phyloP scores from a whole-genome alignment of 2,329 filamentous ascomycete species.

The Pyrenophora tritici-repentis region DNA sequence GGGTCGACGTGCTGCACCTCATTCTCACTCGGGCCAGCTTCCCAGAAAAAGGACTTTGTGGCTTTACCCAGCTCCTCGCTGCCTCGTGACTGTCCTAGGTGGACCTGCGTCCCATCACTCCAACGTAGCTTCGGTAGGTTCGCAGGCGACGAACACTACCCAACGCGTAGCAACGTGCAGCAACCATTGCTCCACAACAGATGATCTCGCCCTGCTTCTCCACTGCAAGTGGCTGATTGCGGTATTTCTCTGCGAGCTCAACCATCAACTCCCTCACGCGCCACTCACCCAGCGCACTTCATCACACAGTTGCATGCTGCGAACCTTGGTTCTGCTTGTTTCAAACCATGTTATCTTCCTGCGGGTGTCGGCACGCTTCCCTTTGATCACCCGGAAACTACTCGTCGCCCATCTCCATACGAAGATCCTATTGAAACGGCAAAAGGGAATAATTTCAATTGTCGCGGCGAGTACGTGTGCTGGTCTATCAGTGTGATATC shows the following conservation, averaged over 20 bases:
- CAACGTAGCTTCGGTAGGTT: conserved; percentile 12
- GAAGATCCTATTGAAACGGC: conserved; percentile 11
- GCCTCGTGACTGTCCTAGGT: conserved; percentile 12
- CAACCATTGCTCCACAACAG: conserved; percentile 9
- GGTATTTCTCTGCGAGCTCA: background rate
- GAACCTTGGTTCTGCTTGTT: conserved; percentile 4
- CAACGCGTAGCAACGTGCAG: conserved; percentile 16
- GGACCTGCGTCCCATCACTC: conserved; percentile 25
- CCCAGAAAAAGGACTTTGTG: conserved; percentile 21
- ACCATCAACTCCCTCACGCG: background rate
- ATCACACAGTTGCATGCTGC: background rate
- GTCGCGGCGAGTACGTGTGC: background rate
- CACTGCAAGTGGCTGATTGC: conserved; percentile 3
- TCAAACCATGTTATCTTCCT: conserved; percentile 5
- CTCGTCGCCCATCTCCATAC: conserved; percentile 8
- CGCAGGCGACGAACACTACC: conserved; percentile 16
- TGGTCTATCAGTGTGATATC: background rate
- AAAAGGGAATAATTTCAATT: background rate
- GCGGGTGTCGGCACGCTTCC: conserved; percentile 12
- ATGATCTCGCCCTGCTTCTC: conserved; percentile 4
- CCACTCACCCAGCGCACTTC: background rate
- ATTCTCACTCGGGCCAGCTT: conserved; percentile 12
- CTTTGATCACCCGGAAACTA: conserved; percentile 28
- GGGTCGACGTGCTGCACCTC: conserved; percentile 19
- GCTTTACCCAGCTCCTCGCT: conserved; percentile 11